Conservation (phyloP, 345 rosid species). For the Dipteronia sinensis region DNA sequence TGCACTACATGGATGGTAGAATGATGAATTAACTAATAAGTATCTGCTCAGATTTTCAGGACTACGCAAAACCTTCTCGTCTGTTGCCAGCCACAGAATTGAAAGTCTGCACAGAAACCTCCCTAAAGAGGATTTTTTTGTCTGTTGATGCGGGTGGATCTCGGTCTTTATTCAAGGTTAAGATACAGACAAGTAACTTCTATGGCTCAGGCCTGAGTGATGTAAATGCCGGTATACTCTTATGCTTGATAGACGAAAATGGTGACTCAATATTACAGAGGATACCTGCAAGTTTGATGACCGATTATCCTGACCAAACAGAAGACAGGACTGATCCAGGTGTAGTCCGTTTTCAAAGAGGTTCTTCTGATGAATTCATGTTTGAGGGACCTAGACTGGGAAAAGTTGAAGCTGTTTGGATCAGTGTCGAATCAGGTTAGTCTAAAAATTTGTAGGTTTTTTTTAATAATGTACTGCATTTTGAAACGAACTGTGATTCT, state of each 20-base stretch:
- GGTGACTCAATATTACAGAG: conserved; percentile 72
- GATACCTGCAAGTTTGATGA: conserved; percentile 48
- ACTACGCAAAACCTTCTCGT: conserved; percentile 66
- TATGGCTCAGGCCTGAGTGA: conserved; percentile 70
- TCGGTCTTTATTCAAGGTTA: conserved; percentile 60
- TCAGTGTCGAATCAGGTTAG: conserved; percentile 82
- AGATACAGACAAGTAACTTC: conserved; percentile 62
- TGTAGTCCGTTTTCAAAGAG: conserved; percentile 67
- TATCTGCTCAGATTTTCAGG: conserved; percentile 66
- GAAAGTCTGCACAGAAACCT: conserved; percentile 36
- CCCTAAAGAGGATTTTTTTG: conserved; percentile 23
- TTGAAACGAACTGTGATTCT: neutral
- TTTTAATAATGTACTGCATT: neutral
- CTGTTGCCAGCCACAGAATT: conserved; percentile 60
- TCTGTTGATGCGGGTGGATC: conserved; percentile 28
- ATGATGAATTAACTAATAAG: neutral
- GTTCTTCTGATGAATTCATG: conserved; percentile 67
- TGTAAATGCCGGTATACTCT: conserved; percentile 59
- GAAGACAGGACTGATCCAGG: conserved; percentile 31
- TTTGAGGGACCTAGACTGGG: conserved; percentile 62
- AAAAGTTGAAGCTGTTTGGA: conserved; percentile 72
- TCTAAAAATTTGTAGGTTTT: neutral
- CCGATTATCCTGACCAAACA: conserved; percentile 31
- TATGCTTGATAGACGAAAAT: conserved; percentile 69
- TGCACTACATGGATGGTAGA: conserved; percentile 6